Evolutionary conservation across 768 basidiomycete genomes (phyloP), one percentile per base, ranked within the genome.

Genomic region (Omphalotus guepiniiformis): DNA sequence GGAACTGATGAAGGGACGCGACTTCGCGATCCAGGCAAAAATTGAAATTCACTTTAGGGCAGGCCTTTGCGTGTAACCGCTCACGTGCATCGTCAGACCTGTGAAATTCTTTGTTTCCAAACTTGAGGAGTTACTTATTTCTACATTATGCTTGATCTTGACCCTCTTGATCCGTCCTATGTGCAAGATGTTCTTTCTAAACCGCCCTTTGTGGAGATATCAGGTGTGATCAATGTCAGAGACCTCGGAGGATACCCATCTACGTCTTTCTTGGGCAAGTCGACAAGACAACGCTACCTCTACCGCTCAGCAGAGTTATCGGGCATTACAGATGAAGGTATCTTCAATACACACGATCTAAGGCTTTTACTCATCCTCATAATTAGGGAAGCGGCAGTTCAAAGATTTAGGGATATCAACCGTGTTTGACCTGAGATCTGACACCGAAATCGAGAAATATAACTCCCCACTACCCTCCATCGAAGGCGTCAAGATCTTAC

Each of bases 371-470:
- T n/a, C 19, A 39, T 46, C 11, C 3, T 29, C 5, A 18, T 35
- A 9, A 23, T 6, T 52, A 88, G 88, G 88, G 41, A 77, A 76
- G 57, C 63, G 61, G 13, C 73, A 75, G 51, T 63, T 91, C 47
- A 75, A 61, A 49, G 67, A 74, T 9, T 73, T 91, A 13, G 84
- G 84, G 4, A 74, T 92, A 47, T 69, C 76, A 5, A 80, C 72
- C 53, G 72, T 88, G 47, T 90, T 83, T 59, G 89, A 91, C 68
- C 70, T 91, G 34, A 76, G 89, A 55, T 89, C 88, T 6, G 84
- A 88, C 58, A 82, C 79, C 4, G 89, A 92, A 67, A 85, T 88
- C 54, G 68, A 66, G 55, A 88, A 87, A 63, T 91, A 86, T 64
- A 74, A 80, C 43, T 62, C 78, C 3, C 84, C 85, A 9, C 66